Conservation (phyloP, 225 moss, liverwort and hornwort species). For the Takakia lepidozioides region DNA sequence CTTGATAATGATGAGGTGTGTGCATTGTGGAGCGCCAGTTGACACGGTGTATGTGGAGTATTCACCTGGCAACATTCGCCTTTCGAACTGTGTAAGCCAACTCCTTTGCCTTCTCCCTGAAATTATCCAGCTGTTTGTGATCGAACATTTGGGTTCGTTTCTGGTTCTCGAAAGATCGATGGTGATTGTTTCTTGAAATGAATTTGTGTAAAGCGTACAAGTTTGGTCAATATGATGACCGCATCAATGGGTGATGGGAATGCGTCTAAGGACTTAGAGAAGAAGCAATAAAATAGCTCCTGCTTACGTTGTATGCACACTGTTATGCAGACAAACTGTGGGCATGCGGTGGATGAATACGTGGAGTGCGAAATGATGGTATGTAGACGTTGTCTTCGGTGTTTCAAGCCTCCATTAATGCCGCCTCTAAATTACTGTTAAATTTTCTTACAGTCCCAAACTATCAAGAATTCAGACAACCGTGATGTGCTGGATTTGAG, state of each 20-base stretch:
- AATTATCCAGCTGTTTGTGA: background rate
- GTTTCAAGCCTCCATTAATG: too few species aligned
- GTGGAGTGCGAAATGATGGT: slow-evolving; percentile 94
- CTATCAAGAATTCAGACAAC: too few species aligned
- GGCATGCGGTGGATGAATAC: slow-evolving; percentile 71
- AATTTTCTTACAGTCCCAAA: too few species aligned
- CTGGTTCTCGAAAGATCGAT: background rate
- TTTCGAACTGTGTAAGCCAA: slow-evolving; percentile 74
- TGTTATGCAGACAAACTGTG: slow-evolving; percentile 52
- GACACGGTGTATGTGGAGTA: slow-evolving; percentile 79
- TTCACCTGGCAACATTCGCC: slow-evolving; percentile 90
- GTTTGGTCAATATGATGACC: background rate
- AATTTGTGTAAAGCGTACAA: background rate
- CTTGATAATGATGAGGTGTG: slow-evolving; percentile 79
- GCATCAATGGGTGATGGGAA: background rate
- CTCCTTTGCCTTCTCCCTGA: background rate
- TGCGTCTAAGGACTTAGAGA: background rate
- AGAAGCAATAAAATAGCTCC: background rate
- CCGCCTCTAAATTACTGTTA: too few species aligned
- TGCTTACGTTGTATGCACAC: background rate
- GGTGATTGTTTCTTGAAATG: background rate
- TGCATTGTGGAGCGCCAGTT: slow-evolving; percentile 69
- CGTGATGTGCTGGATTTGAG: too few species aligned
- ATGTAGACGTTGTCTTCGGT: too few species aligned
- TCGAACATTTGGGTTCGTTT: background rate